These are phyloP conservation scores for Trichosporon asahii DNA, from an alignment of 1,284 basidiomycete genomes.

Conservation along the genomic window DNA sequence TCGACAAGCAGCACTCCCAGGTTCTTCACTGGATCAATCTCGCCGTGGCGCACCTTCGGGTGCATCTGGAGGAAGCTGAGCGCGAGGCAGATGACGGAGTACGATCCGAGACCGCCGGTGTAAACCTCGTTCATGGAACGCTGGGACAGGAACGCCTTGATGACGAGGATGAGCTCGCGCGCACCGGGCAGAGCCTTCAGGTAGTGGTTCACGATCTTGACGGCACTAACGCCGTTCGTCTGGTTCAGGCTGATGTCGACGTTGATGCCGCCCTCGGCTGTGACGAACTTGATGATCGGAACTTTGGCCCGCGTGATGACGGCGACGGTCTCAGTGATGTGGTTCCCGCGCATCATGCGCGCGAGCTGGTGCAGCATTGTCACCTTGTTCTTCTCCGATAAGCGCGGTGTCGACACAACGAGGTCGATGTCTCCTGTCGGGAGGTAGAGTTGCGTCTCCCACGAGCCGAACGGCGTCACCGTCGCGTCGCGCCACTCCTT, in stretches of 20 bases:
- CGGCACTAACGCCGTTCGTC: conserved; percentile 74
- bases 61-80: conserved; percentile 96
- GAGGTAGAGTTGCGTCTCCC: conserved; percentile 89
- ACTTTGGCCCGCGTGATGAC: conserved; percentile 88
- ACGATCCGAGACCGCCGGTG: conserved; percentile 89
- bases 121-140: conserved; percentile 96
- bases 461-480: conserved; percentile 86
- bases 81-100: conserved; percentile 87
- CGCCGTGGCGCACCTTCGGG: conserved; percentile 82
- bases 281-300: conserved; percentile 89
- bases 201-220: conserved; percentile 77
- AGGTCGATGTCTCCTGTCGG: conserved; percentile 71
- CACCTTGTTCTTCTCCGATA: conserved; percentile 48
- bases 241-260: conserved; percentile 92
- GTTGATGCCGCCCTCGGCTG: conserved; percentile 63
- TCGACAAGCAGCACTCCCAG: conserved; percentile 90
- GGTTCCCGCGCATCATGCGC: conserved; percentile 53
- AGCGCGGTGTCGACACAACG: conserved; percentile 53
- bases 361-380: conserved; percentile 52
- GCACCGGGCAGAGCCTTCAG: conserved; percentile 70
- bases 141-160: conserved; percentile 88
- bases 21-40: conserved; percentile 82
- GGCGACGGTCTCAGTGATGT: conserved; percentile 60
- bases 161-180: conserved; percentile 74
- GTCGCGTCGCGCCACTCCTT: conserved; percentile 72